Base-by-base conservation (phyloP, 768 basidiomycete species). In the Pleurotus ostreatus region DNA sequence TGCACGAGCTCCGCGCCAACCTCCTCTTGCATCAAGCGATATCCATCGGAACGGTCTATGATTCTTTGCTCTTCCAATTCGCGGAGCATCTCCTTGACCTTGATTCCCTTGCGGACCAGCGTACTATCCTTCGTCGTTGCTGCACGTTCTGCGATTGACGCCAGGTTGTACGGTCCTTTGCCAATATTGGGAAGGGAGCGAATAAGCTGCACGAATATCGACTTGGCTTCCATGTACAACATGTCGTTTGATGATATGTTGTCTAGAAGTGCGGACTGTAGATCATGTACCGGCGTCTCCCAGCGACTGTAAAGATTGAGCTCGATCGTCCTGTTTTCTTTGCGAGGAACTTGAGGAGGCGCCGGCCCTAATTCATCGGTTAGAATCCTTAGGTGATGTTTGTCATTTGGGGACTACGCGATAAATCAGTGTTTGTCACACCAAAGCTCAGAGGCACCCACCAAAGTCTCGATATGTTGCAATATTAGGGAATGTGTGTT, bases 211-310 rank as follows among this genome's bases (percentile, higher is more conserved):
- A 98, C 97, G 62, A 99, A 94, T 67, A 98, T 98, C 5, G 96
- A 98, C 76, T 99, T 99, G 56, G 97, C 92, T 70, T 99, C 97
- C 94, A 98, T 98, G 77, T 98, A 99, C 26, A 98, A 84, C 85
- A 99, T 96, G 73, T 99, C 97, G 68, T 90, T 90, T 45, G 94
- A 94, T 20, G 97, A 98, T 25, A 99, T 89, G 22, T 93, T 92
- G 70, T 95, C 94, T 88, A 98, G 94, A 56, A 99, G 82, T 1
- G 96, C 93, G 44, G 89, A 95, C 61, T 96, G 92, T 46, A 98
- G 87, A 67, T 99, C 97, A 63, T 98, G 97, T 46, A 99, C 92
- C 1, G 97, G 96, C 7, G 94, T 98, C 75, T 99, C 97, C 97
- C 97, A 99, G 15, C 97, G 94, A 63, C 92, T 94, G 75, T 96